Evolutionary conservation across 768 basidiomycete genomes (phyloP), one percentile per base, ranked within the genome.

Genomic region (Calvatia gigantea): DNA sequence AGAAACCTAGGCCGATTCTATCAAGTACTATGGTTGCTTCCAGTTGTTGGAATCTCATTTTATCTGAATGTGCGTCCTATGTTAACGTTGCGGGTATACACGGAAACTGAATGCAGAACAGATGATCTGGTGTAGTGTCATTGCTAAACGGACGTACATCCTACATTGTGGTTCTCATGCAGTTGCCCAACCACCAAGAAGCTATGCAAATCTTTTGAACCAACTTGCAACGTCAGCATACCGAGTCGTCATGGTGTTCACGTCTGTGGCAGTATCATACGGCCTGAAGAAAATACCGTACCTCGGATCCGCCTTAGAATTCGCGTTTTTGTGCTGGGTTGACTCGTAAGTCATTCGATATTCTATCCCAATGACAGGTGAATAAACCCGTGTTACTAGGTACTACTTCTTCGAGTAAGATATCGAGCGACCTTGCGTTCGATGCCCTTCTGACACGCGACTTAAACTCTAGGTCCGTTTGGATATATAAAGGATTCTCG

Each of bases 331-430:
- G 56, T 93, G 89, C 63, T 91, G 92, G 87, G 78, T 94, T 42
- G 86, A 94, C 67, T 78, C 92, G 87, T 94, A 69, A 79, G 91
- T 87, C 3, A 23, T 29, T 23, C 35, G 37, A 1, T 23, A 44
- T 49, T 19, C 14, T 15, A 56, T 37, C 14, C 9, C 27, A 29
- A 29, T 33, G 14, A 33, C 5, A 54, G 51, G 37, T 15, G 9
- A 5, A 19, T 17, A 33, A 38, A 33, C 8, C n/a, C 54, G 19
- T 35, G 41, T n/a, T 48, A 33, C 21, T 61, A 92, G 91, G 44
- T 94, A 92, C 68, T 94, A 94, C 70, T 92, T 87, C 69, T 94
- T 94, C 63, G 92, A 94, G 91, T 93, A 65, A 71, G 75, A 64
- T 14, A 33, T 46, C 23, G 19, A 8, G 21, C 12, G 33, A n/a